phyloP scores from a whole-genome alignment of 2,329 filamentous ascomycete species.

The Colletotrichum sp. region DNA sequence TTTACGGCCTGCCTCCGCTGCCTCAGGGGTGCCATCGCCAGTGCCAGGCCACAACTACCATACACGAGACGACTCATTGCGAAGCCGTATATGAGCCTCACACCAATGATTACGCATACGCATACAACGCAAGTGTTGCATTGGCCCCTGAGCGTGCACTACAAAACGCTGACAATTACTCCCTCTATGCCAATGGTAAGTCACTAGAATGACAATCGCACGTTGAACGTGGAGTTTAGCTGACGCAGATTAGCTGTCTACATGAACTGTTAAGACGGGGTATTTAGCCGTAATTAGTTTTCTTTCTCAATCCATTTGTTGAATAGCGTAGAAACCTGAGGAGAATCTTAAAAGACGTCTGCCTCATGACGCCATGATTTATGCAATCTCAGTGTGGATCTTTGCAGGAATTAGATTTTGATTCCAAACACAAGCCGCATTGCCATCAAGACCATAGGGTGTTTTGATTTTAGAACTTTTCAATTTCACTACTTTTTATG shows the following conservation, averaged over 20 bases:
- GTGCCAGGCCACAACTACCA: slow-evolving; percentile 25
- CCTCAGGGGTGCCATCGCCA: slow-evolving; percentile 25
- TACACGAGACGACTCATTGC: slow-evolving; percentile 28
- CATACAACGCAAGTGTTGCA: slow-evolving; percentile 24
- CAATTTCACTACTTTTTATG: not conserved
- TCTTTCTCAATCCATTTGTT: no score
- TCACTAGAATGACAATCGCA: not conserved
- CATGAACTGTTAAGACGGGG: not conserved
- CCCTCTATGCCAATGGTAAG: slow-evolving; percentile 18
- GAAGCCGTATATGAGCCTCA: slow-evolving; percentile 22
- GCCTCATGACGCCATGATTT: not conserved
- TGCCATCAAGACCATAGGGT: not conserved
- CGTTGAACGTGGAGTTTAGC: not conserved
- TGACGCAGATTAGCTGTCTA: not conserved
- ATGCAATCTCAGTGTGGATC: not conserved
- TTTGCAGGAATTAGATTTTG: not conserved
- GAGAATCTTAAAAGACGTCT: not conserved
- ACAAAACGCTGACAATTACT: slow-evolving; percentile 26
- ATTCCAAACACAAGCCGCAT: not conserved
- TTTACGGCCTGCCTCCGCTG: slow-evolving; percentile 23
- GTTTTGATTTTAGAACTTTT: not conserved
- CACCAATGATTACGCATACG: slow-evolving; percentile 24
- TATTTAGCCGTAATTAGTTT: no score
- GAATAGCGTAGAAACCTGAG: not conserved
- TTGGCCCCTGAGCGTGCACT: slow-evolving; percentile 18